Percentiles rank a stretch among this genome's conserved stretches.
phyloP scores from a whole-genome alignment of 108 stramenopile genomes.

The Craspedostauros australis region DNA sequence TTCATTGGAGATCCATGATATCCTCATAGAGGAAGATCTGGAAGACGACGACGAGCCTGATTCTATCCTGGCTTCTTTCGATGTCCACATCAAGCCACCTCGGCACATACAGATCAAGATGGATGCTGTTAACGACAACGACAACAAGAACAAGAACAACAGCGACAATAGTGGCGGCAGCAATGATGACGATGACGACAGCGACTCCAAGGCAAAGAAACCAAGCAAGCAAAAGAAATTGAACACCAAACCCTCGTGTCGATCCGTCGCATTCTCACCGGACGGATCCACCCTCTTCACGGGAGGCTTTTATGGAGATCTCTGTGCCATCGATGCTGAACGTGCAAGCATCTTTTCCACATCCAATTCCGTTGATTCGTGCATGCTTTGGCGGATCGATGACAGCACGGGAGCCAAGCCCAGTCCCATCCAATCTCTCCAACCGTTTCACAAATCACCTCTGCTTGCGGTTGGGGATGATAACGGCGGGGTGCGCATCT shows the following conservation, averaged over 20 bases:
- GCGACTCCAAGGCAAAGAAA: too few species aligned
- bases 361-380: conserved; percentile 11
- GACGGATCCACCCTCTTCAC: conserved; percentile 60
- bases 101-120: too few species aligned
- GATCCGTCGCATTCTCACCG: conserved; percentile 53
- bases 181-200: conserved; percentile 9
- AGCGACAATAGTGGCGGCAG: background rate
- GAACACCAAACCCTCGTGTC: conserved; percentile 38
- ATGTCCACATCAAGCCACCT: conserved; percentile 37
- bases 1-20: conserved; percentile 73
- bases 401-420: conserved; percentile 43
- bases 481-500: conserved; percentile 65
- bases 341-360: conserved; percentile 39
- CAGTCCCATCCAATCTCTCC: conserved; percentile 39
- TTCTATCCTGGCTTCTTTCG: conserved; percentile 69
- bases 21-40: conserved; percentile 23
- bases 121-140: too few species aligned
- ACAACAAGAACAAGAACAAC: conserved; percentile 12
- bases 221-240: too few species aligned
- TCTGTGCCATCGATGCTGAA: conserved; percentile 57
- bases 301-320: conserved; percentile 59
- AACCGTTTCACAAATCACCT: conserved; percentile 48
- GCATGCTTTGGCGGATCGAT: conserved; percentile 55
- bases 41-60: conserved; percentile 45
- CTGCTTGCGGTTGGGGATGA: conserved; percentile 84